phyloP scores from a whole-genome alignment of 2,329 filamentous ascomycete species.

The Trichoderma breve region DNA sequence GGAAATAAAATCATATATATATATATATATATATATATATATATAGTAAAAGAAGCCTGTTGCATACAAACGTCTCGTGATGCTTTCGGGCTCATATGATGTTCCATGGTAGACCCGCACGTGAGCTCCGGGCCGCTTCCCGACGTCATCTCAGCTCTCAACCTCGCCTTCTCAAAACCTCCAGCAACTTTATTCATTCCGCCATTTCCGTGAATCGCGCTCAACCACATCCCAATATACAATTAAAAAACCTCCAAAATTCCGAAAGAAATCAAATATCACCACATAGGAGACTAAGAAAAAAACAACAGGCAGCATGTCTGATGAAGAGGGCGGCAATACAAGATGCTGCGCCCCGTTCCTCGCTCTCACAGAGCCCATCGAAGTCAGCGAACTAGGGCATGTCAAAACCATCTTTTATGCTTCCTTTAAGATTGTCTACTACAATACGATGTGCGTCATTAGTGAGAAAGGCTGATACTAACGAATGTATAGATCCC shows the following conservation, averaged over 20 bases:
- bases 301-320: conserved; percentile 21
- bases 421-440: neutral
- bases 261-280: neutral
- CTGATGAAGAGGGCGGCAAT: conserved; percentile 36
- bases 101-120: neutral
- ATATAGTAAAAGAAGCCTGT: neutral
- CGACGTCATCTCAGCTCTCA: conserved; percentile 6
- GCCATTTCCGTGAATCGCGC: neutral
- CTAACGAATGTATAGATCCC: conserved; percentile 12
- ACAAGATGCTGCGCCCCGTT: conserved; percentile 42
- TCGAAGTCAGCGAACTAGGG: conserved; percentile 45
- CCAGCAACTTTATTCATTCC: neutral
- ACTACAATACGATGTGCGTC: no score
- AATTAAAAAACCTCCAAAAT: neutral
- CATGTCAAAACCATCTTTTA: conserved; percentile 24
- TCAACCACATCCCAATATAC: no score
- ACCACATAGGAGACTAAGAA: neutral
- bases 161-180: neutral
- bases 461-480: fast-evolving
- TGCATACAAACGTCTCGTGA: neutral
- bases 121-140: neutral
- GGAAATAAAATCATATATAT: neutral
- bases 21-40: neutral
- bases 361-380: conserved; percentile 39
- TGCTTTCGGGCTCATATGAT: neutral